phyloP scores from a whole-genome alignment of 768 basidiomycete species.

The Gloeopeniophorella convolvens region DNA sequence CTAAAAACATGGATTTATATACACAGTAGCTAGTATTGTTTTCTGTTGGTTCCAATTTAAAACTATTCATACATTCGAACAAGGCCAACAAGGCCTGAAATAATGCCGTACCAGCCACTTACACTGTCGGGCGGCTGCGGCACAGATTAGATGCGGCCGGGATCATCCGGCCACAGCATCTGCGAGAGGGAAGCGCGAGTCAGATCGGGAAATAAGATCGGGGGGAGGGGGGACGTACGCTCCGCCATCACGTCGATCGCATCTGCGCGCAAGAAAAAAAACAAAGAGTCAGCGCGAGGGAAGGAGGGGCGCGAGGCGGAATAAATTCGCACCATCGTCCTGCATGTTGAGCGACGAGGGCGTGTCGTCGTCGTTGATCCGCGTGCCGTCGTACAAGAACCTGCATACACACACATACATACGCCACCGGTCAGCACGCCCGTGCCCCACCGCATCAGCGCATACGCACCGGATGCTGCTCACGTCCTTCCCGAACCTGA shows the following conservation, averaged over 20 bases:
- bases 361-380: conserved; percentile 87
- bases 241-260: conserved; percentile 97
- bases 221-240: conserved; percentile 48
- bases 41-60: too few species aligned
- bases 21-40: too few species aligned
- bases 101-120: too few species aligned
- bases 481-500: conserved; percentile 88
- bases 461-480: conserved; percentile 71
- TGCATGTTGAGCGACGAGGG: conserved; percentile 84
- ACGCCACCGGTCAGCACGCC: background rate
- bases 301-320: background rate
- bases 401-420: too few species aligned
- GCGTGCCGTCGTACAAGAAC: conserved; percentile 83
- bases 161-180: too few species aligned
- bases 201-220: conserved; percentile 6
- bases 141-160: too few species aligned
- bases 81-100: too few species aligned
- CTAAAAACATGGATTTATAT: too few species aligned
- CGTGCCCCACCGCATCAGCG: too few species aligned
- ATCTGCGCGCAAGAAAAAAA: conserved; percentile 42
- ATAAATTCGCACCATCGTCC: conserved; percentile 59
- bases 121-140: too few species aligned
- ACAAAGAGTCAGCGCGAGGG: background rate
- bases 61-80: too few species aligned
- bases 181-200: background rate